A percentile compares a stretch with the other conserved stretches of the same genome.
phyloP scores from a whole-genome alignment of 345 rosid genomes.

The Fremontodendron californicum region DNA sequence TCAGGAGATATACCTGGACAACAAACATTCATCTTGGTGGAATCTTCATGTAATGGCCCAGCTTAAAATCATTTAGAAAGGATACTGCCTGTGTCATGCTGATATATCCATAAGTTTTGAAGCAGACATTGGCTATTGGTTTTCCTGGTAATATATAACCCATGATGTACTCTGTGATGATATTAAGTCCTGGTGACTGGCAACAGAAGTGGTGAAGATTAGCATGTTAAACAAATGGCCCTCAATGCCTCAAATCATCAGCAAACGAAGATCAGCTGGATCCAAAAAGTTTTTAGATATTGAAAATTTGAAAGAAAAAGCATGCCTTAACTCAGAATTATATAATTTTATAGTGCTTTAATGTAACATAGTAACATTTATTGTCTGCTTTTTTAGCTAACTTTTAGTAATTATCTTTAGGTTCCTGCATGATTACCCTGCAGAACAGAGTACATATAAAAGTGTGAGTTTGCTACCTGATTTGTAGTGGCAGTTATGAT shows the following conservation, averaged over 20 bases:
- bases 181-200: conserved; percentile 50
- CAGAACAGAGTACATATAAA: conserved; percentile 7
- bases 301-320: not conserved
- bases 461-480: conserved; percentile 25
- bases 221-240: not conserved
- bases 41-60: conserved; percentile 60
- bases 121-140: conserved; percentile 57
- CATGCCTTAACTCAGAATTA: not conserved
- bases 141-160: conserved; percentile 53
- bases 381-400: not conserved
- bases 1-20: conserved; percentile 33
- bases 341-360: not conserved
- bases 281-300: not conserved
- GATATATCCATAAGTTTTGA: conserved; percentile 53
- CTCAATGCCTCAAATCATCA: not conserved
- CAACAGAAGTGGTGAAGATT: not conserved
- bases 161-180: conserved; percentile 60
- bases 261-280: no score
- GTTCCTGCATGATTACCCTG: not conserved
- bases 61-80: conserved; percentile 55
- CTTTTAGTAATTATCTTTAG: not conserved
- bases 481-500: conserved; percentile 60
- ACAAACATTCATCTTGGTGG: conserved; percentile 55
- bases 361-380: not conserved
- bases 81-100: conserved; percentile 57